Base-by-base conservation (phyloP, 352 stramenopile genomes). In the Halophytophthora polymorphica region DNA sequence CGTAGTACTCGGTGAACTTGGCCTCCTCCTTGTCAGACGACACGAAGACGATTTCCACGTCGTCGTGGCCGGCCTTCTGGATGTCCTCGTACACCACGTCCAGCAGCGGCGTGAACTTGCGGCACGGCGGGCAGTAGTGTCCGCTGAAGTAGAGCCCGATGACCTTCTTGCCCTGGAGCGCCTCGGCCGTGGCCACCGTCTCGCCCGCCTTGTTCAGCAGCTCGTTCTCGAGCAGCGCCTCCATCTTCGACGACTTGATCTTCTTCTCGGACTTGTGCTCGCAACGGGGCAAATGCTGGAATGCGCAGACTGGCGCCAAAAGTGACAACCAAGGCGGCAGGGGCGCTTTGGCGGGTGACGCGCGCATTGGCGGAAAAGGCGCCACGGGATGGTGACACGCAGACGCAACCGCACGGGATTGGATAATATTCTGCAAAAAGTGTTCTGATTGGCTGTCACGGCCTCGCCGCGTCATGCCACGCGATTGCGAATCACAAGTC, bases 41-140 rank as follows among this genome's bases (percentile, higher is more conserved):
- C 50, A 98, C 90, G 66, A 98, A 98, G 18, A 98, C 75, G 68
- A 98, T 83, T 68, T 97, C 88, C 36, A 96, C 88, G 57, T 96
- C 78, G 31, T 83, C 49, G 51, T 86, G 86, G 52, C 46, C 66
- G 42, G 71, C 60, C 22, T 76, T 65, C 56, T 93, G 78, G 36
- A 97, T 88, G 41, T 88, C 70, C 19, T 70, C 65, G 58, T 88
- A 89, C n/a, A 94, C 64, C 39, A 86, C 68, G 46, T 74, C 73
- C 25, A 98, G 76, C 42, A 98, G 69, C 12, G 95, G 95, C 50
- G 95, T 98, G 67, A 99, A 98, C 53, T 85, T 79, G 52, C 89
- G 83, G 76, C 95, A 98, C 28, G 95, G 94, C 31, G 75, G 78
- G 64, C 80, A 93, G 72, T 90, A 93, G 66, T 86, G 77, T 53